Conservation (phyloP, 208 protist genomes). For the Leishmania tropica region DNA sequence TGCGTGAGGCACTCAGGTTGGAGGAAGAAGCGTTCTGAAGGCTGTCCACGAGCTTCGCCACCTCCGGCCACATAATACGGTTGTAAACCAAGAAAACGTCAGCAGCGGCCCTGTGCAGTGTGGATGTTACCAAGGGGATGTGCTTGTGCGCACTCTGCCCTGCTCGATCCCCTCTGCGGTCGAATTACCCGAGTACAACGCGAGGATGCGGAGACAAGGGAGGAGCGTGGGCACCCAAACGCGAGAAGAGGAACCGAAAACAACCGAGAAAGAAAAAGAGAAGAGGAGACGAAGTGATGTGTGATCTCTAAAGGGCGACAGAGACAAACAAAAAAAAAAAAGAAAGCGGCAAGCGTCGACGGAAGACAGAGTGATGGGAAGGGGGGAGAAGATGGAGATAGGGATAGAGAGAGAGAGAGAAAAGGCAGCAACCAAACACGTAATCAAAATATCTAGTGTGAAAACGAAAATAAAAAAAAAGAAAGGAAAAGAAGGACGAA, state of each 20-base stretch:
- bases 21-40: conserved; percentile 13
- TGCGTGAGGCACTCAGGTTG: conserved; percentile 2
- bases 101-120: too few species aligned
- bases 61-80: not conserved
- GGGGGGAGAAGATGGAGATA: too few species aligned
- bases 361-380: not conserved
- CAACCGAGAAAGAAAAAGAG: not conserved
- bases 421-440: not conserved
- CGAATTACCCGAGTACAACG: not conserved
- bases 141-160: not conserved
- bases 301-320: not conserved
- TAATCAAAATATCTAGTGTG: not conserved
- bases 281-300: not conserved
- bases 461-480: not conserved
- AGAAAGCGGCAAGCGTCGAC: not conserved
- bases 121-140: not conserved
- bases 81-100: not conserved
- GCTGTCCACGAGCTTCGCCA: conserved; percentile 14
- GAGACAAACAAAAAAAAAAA: not conserved
- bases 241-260: not conserved
- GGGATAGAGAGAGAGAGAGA: too few species aligned
- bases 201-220: not conserved
- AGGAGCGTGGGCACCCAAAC: not conserved
- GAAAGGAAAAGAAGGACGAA: not conserved
- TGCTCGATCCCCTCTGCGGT: not conserved